phyloP scores from a whole-genome alignment of 768 basidiomycete species.

The Russula brevipes region DNA sequence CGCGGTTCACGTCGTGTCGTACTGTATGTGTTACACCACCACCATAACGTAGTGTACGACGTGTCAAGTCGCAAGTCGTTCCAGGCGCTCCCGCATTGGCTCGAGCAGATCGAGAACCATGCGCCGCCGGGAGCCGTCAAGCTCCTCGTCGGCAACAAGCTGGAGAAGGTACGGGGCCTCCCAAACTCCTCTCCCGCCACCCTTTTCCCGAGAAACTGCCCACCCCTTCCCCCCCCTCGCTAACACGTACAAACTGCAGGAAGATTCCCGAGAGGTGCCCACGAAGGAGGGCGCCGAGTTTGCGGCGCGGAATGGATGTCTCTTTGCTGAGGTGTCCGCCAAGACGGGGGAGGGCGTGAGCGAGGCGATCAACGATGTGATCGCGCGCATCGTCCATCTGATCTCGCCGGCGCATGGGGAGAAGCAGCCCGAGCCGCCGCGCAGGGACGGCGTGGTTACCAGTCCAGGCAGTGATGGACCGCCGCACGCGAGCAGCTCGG shows the following conservation, averaged over 20 bases:
- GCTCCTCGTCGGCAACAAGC: constrained; percentile 92
- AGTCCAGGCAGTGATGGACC: too few relatives aligned
- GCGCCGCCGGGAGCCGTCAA: constrained; percentile 83
- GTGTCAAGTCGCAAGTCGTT: too few relatives aligned
- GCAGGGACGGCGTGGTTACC: too few relatives aligned
- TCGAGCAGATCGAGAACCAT: constrained; percentile 88
- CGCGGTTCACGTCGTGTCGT: too few relatives aligned
- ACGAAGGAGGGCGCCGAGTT: constrained; percentile 73
- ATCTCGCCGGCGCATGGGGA: constrained; percentile 66
- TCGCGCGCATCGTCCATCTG: constrained; percentile 75
- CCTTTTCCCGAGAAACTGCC: too few relatives aligned
- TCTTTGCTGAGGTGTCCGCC: constrained; percentile 90
- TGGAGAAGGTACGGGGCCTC: constrained; percentile 49
- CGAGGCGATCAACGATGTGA: constrained; percentile 72
- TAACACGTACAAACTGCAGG: constrained; percentile 40
- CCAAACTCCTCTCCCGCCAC: too few relatives aligned
- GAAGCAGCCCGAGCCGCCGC: too few relatives aligned
- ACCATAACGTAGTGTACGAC: constrained; percentile 71
- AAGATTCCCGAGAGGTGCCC: constrained; percentile 84
- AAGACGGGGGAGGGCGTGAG: constrained; percentile 84
- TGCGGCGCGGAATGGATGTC: constrained; percentile 71
- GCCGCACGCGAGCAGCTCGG: too few relatives aligned
- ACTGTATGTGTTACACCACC: too few relatives aligned
- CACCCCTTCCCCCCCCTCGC: too few relatives aligned
- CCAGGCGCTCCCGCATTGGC: constrained; percentile 60